Conservation (phyloP, 1,284 basidiomycete species). For the Puccinia polysora region DNA sequence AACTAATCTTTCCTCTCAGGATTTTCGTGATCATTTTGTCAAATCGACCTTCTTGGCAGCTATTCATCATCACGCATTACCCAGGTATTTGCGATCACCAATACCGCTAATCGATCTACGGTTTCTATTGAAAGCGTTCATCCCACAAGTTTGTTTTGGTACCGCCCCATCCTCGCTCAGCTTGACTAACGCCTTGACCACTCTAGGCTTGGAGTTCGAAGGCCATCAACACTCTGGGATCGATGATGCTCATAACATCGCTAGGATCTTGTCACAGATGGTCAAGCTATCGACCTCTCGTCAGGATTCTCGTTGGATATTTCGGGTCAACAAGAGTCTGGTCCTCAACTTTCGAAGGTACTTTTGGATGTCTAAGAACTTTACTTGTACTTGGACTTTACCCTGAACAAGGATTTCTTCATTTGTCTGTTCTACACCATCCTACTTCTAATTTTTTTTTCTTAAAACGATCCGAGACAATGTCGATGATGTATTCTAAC, state of each 20-base stretch:
- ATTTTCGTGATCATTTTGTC: conserved; percentile 49
- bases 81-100: conserved; percentile 50
- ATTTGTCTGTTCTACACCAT: no score
- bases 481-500: no score
- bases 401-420: no score
- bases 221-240: conserved; percentile 37
- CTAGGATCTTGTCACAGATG: conserved; percentile 20
- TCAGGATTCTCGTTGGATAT: conserved; percentile 18
- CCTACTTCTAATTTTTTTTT: no score
- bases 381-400: conserved; percentile 34
- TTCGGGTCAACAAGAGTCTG: conserved; percentile 21
- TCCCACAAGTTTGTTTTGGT: conserved; percentile 19
- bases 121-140: conserved; percentile 28
- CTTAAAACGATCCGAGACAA: no score
- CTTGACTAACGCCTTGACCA: conserved; percentile 7
- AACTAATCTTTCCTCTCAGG: conserved; percentile 53
- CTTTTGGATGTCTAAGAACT: conserved; percentile 38
- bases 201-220: conserved; percentile 36
- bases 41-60: conserved; percentile 44
- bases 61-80: conserved; percentile 54
- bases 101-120: conserved; percentile 34
- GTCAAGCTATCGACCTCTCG: conserved; percentile 6
- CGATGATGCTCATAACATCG: conserved; percentile 35
- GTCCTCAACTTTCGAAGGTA: conserved; percentile 19
- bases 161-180: conserved; percentile 9